Base-by-base conservation (phyloP, 2,329 filamentous ascomycete genomes). In the Penicillium sp. region DNA sequence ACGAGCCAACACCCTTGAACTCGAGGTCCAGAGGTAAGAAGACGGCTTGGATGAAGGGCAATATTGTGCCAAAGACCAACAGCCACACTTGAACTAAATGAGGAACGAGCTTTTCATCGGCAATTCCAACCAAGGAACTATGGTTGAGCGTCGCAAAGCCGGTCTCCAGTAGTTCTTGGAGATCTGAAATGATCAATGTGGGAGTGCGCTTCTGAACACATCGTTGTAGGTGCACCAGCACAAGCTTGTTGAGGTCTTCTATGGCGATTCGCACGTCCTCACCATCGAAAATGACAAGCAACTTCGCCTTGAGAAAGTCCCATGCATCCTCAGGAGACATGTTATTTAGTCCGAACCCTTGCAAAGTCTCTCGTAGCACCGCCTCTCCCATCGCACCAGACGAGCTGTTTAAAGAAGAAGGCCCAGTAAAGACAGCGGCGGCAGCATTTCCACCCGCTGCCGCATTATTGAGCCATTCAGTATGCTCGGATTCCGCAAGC, bases 41-140 rank as follows among this genome's bases (percentile, higher is more conserved):
- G 1, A 97, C 92, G 1, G 93, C 92, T 76, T 97, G 93, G 66
- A 99, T 87, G 69, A 96, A 97, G 0, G 94, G 94, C 5, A 97
- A 76, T 35, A 97, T 90, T 6, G 85, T 89, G 2, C 91, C 93
- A 67, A 97, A 97, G 0, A 94, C 92, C 45, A 94, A 87, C 56
- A 95, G 85, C 94, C 94, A 99, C 69, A 97, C 86, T 69, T 96
- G 91, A 2, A 97, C 93, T 1, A 99, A 80, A 53, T 91, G 86
- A 0, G 91, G 90, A 22, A 97, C 91, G n/a, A 97, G 83, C 31
- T 88, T 85, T 57, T 96, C 92, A 67, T 97, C 93, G 0, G 90
- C 82, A 0, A 91, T 86, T 44, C 85, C 85, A 48, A 87, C 84
- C 18, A 97, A 78, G 0, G 60, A 61, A 44, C 90, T 92, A 61